phyloP scores from a whole-genome alignment of 192 early-diverging fungal genomes.

The Jimgerdemannia lactiflua region DNA sequence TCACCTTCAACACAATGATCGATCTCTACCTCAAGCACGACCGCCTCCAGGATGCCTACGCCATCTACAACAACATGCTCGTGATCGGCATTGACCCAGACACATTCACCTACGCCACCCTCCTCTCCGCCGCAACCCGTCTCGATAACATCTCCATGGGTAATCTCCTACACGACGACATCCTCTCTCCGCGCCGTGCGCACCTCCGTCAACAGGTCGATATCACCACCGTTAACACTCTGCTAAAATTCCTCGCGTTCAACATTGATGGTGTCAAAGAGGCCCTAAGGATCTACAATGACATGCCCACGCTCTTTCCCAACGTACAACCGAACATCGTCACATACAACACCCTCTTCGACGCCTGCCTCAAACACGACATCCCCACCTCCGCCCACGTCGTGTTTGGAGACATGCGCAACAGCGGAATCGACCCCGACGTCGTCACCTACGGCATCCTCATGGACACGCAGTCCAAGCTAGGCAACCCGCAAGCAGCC shows the following conservation, averaged over 20 bases:
- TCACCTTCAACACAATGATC: constrained; percentile 23
- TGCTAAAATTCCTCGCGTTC: constrained; percentile 4
- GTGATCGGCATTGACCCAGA: constrained; percentile 11
- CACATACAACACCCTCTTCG: constrained; percentile 25
- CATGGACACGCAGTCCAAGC: constrained; percentile 20
- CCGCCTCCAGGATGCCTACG: constrained; percentile 3
- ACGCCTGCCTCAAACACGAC: constrained; percentile 13
- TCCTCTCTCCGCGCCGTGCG: neutral
- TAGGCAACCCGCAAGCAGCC: constrained; percentile 16
- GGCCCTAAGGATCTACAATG: constrained; percentile 11
- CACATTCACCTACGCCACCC: constrained; percentile 16
- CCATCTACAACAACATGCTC: constrained; percentile 11
- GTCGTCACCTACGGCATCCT: constrained; percentile 27
- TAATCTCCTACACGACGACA: constrained; percentile 6
- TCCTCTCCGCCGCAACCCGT: constrained; percentile 20
- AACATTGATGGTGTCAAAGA: constrained; percentile 3
- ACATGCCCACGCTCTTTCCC: constrained; percentile 6
- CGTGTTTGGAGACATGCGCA: constrained; percentile 24
- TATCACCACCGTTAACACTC: neutral
- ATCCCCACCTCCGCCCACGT: constrained; percentile 14
- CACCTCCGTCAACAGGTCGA: neutral
- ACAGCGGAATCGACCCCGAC: constrained; percentile 16
- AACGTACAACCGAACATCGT: constrained; percentile 15
- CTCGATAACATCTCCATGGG: constrained; percentile 7
- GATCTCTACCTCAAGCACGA: constrained; percentile 1